Evolutionary conservation across 2,329 filamentous ascomycete genomes (phyloP), one percentile per base, ranked within the genome.

Genomic region (Chrysoporthe deuterocubensis): DNA sequence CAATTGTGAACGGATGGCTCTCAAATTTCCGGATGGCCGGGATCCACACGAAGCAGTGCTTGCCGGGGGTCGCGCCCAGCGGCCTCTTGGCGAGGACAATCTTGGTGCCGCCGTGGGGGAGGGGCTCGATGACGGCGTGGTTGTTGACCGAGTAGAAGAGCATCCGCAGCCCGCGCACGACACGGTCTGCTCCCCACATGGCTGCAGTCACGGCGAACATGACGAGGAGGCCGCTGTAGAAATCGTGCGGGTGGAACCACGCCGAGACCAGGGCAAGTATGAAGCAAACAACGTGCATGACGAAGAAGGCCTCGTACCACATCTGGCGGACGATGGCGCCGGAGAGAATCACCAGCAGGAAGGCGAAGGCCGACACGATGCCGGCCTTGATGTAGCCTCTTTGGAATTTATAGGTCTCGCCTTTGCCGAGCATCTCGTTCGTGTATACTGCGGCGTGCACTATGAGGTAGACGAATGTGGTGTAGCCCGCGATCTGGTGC

Each of bases 11-110:
- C 0, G 88, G 88, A 70, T 91, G 89, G 1, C 84, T 87, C 75
- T 90, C 85, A 21, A 85, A 78, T 1, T 79, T 71, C 11, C 88
- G 83, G 60, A 90, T 81, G 4, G 78, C 78, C 0, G 89, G 89
- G 7, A 90, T 83, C 87, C 87, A 90, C 42, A 91, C 76, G 72
- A 89, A 90, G 71, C 86, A 87, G 73, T 91, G 89, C 69, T 86
- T 85, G 1, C 87, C 88, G 0, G 88, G 82, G 1, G 78, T 75
- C 1, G 83, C 83, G 2, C 78, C 76, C 0, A 80, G 69, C 0
- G 83, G 82, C 2, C 82, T 80, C 74, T 86, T 85, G 62, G 80
- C 77, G 43, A 89, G 76, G 0, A 82, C 79, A n/a, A 89, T 81
- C 48, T 85, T 83, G 21, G 85, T 88, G 61, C 82, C 86, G 4